These are phyloP conservation scores for Globisporangium canariense DNA, from an alignment of 352 stramenopile species.

Conservation along the genomic window DNA sequence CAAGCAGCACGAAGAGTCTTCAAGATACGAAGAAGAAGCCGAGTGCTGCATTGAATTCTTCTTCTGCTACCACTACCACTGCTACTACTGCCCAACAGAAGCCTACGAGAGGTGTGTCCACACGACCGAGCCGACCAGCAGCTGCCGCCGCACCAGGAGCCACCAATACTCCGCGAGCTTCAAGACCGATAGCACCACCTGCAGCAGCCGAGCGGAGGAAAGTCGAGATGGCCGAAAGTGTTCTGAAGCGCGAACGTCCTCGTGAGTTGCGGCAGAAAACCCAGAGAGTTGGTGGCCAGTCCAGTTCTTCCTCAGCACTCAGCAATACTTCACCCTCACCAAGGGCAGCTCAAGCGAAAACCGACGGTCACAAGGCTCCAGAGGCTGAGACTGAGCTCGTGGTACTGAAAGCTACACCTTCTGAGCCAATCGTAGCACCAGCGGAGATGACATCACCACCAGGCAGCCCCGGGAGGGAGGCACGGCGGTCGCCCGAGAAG, in stretches of 20 bases:
- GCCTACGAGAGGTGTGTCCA: neutral
- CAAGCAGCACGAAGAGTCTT: neutral
- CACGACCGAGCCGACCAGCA: slow-evolving; percentile 9
- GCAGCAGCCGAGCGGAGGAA: neutral
- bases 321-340: neutral
- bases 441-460: neutral
- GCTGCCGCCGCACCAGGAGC: neutral
- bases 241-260: slow-evolving; percentile 11
- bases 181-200: neutral
- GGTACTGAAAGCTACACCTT: neutral
- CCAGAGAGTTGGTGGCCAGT: neutral
- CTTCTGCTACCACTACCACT: neutral
- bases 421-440: no score
- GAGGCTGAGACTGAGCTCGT: neutral
- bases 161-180: neutral
- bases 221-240: neutral
- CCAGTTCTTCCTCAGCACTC: neutral
- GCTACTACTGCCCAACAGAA: neutral
- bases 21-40: neutral
- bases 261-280: slow-evolving; percentile 12
- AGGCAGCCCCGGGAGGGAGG: neutral
- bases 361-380: neutral
- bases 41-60: neutral
- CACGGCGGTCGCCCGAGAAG: slow-evolving; percentile 5
- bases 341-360: neutral